Percentiles rank a stretch among this genome's conserved stretches.
Conservation (phyloP, 2,329 filamentous ascomycete genomes). For the Beauveria australis region DNA sequence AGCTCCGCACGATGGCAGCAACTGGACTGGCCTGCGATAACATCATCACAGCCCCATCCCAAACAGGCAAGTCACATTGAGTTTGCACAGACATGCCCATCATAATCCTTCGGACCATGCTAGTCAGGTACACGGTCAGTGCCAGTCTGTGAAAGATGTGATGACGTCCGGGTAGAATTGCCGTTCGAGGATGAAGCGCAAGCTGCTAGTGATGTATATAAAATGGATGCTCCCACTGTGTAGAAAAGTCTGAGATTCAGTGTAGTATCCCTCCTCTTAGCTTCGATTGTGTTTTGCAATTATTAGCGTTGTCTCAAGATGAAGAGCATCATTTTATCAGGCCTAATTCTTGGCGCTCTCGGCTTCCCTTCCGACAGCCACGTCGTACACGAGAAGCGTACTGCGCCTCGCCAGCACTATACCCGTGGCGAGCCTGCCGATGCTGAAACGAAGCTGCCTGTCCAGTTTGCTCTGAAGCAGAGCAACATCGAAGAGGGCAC, state of each 20-base stretch:
- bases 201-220: neutral
- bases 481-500: conserved; percentile 35
- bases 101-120: neutral
- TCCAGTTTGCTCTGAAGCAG: conserved; percentile 36
- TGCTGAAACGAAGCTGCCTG: conserved; percentile 19
- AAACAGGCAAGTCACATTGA: conserved; percentile 6
- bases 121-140: neutral
- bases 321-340: conserved; percentile 5
- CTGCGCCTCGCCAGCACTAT: neutral
- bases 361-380: conserved; percentile 8
- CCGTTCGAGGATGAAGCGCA: neutral
- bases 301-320: neutral
- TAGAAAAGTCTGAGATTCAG: neutral
- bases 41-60: neutral
- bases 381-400: conserved; percentile 13
- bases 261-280: neutral
- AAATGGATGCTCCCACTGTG: neutral
- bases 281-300: neutral
- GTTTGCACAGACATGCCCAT: neutral
- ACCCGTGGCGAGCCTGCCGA: conserved; percentile 11
- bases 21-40: too few relatives aligned
- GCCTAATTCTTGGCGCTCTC: neutral
- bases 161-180: neutral
- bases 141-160: neutral
- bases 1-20: neutral